Base-by-base conservation (phyloP, 306 rosid species). In the Lotus japonicus region DNA sequence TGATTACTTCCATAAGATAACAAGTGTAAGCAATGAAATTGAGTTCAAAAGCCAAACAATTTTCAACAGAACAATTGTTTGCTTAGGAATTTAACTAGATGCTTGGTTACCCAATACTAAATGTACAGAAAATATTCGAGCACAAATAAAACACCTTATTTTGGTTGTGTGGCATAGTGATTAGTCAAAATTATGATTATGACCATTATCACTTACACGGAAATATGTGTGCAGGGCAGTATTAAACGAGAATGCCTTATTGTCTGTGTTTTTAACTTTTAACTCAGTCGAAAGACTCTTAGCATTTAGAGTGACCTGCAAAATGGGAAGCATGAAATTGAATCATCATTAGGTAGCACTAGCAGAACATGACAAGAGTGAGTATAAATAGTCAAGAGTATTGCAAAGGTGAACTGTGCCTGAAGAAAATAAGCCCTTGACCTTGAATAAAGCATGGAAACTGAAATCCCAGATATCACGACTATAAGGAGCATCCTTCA, bases 381-480 rank as follows among this genome's bases (percentile, higher is more conserved):
- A 58, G 57, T 11, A 28, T 16, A n/a, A 21, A 23, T 9, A 28
- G 51, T 41, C 8, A 31, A 64, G 42, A 28, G 39, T 14, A 62
- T 61, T 18, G 36, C 31, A 18, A 57, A 81, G 63, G 54, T 15
- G 70, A 77, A 39, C 42, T 35, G 33, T 36, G 70, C 11, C 15
- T 44, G 49, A 58, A 53, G 23, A 58, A 61, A 77, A 15, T 23
- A 77, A 73, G 52, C 58, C 72, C 64, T 73, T 49, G 50, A 90
- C 98, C 97, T 90, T 88, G 86, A 56, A 94, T 76, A 88, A 81
- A 73, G 92, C 98, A 73, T 82, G 98, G 68, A 94, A 88, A 81
- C 96, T 66, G 75, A 84, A 90, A 88, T 94, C 97, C 98, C 98
- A 94, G 73, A 90, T 90, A 72, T 88, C 83, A 19, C 85, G 95